Base-by-base conservation (phyloP, 78 protist species). In the Emiliania huxleyi region DNA sequence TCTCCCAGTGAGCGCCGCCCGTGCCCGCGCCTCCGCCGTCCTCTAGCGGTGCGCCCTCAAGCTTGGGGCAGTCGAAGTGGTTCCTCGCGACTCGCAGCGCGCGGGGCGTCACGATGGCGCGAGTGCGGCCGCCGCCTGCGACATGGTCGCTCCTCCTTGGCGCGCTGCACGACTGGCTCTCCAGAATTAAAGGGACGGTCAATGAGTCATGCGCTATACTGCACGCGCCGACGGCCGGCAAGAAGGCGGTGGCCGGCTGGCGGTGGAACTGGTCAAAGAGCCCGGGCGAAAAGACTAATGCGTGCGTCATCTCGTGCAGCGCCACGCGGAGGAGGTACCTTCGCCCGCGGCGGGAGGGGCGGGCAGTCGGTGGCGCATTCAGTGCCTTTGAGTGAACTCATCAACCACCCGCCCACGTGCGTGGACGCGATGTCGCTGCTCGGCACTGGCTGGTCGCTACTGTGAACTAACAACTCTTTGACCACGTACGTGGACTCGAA, bases 21-120 rank as follows among this genome's bases (percentile, higher is more conserved):
- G 95, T 56, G 77, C 93, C 95, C 26, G 93, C 2, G 22, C 91
- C 91, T 11, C 95, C 95, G 2, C 73, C 91, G 55, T 94, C 89
- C 75, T 94, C 95, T 11, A 94, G 46, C 69, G 35, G 90, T 2
- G 69, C 91, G 75, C 95, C 95, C 5, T 2, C 22, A 0, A 94
- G 75, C 40, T 49, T 1, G 42, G 2, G 11, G 93, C 95, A 94
- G n/a, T 48, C 91, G 25, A 90, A 90, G 87, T 94, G 91, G 73
- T 8, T 56, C 22, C 92, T 40, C 37, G 92, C 94, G 4, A 26
- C 79, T 6, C 46, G 29, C 48, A 12, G 26, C 37, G 48, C 81
- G 22, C 29, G n/a, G 15, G 91, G 91, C 52, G 91, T 42, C 23
- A 43, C 81, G 79, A 89, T 33, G 25, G 84, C 84, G 29, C 46